Conservation (phyloP, 208 protist genomes). For the Trypanosoma caninum region DNA sequence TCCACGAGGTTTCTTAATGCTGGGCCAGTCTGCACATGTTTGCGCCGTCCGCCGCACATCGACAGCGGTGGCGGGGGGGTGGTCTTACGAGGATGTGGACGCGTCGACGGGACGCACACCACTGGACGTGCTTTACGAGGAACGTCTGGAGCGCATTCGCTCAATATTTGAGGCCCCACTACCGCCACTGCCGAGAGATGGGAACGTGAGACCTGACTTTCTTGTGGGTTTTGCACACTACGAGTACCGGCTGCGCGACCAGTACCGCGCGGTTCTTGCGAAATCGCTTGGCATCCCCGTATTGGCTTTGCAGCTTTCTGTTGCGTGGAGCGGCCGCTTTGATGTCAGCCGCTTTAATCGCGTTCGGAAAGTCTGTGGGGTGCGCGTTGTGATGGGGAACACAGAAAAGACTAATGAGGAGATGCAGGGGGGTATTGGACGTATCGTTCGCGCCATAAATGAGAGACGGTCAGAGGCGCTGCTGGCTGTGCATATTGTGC, state of each 20-base stretch:
- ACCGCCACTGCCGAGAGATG: constrained; percentile 66
- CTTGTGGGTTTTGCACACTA: constrained; percentile 85
- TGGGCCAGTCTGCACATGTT: neutral
- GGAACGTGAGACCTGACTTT: constrained; percentile 69
- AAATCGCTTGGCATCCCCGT: constrained; percentile 52
- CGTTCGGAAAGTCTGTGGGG: constrained; percentile 78
- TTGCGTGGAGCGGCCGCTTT: constrained; percentile 83
- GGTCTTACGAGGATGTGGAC: constrained; percentile 59
- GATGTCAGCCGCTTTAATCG: constrained; percentile 60
- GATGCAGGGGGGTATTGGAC: constrained; percentile 33
- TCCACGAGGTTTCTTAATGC: neutral
- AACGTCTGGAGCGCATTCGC: constrained; percentile 51
- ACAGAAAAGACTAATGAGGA: constrained; percentile 18
- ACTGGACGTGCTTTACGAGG: constrained; percentile 62
- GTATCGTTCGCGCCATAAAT: constrained; percentile 55
- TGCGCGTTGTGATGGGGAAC: constrained; percentile 24
- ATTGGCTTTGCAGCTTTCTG: constrained; percentile 62
- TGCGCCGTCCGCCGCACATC: neutral
- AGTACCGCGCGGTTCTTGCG: constrained; percentile 76
- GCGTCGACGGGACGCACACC: constrained; percentile 46
- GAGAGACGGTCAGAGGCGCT: constrained; percentile 34
- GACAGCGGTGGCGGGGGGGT: constrained; percentile 21
- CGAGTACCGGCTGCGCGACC: constrained; percentile 72
- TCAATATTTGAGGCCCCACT: constrained; percentile 61
- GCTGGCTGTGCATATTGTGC: constrained; percentile 52